Evolutionary conservation across 2,329 filamentous ascomycete species (phyloP).

Genomic region (Talaromyces rugulosus): DNA sequence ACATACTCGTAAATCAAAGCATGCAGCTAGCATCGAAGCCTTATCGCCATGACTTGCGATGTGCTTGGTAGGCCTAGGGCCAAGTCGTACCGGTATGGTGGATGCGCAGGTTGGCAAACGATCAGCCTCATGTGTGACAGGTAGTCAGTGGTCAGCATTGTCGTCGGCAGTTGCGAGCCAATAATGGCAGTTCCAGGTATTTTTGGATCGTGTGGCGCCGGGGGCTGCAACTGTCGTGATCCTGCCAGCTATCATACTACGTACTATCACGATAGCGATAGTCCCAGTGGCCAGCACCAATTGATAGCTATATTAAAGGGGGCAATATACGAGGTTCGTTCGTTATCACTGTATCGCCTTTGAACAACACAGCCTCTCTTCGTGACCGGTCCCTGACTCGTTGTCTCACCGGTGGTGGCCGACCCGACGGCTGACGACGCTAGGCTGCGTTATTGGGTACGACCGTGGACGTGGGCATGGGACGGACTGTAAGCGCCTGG

Average conservation of each 20-base stretch:
- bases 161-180: background rate
- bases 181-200: background rate
- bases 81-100: background rate
- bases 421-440: background rate
- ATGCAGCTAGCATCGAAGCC: background rate
- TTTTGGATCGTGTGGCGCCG: background rate
- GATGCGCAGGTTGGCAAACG: background rate
- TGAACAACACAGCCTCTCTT: background rate
- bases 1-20: background rate
- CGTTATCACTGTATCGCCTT: background rate
- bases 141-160: background rate
- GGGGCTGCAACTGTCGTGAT: background rate
- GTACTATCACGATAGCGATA: background rate
- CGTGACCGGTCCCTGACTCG: background rate
- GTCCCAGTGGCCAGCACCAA: background rate
- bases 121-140: background rate
- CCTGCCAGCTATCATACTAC: background rate
- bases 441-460: background rate
- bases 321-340: background rate
- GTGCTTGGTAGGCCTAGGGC: background rate
- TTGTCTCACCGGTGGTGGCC: background rate
- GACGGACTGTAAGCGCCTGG: background rate
- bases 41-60: background rate
- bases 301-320: background rate
- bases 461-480: background rate